Evolutionary conservation across 2,329 filamentous ascomycete species (phyloP), one percentile per base, ranked within the genome.

Genomic region (Truncatella angustata): DNA sequence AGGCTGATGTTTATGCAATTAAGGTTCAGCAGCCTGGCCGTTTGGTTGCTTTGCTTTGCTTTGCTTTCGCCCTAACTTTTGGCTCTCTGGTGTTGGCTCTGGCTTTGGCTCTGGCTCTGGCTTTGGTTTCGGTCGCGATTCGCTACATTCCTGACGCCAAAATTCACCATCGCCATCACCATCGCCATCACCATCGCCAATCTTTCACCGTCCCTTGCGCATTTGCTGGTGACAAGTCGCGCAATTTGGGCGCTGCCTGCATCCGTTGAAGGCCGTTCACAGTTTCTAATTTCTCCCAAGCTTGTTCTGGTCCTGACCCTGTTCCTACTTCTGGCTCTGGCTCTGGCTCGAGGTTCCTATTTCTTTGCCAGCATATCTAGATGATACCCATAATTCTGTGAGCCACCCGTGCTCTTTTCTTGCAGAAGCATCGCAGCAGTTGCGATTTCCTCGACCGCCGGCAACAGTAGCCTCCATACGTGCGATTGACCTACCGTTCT

Each of bases 321-420:
- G 21, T 40, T 40, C 37, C 18, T 18, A 40, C 37, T 44, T 14
- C 28, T 24, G 20, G 16, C 9, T 14, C 9, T 16, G 12, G 21
- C 28, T n/a, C 40, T 16, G 23, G 40, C 40, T 26, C 24, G 23
- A 14, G 40, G 20, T 12, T 24, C 20, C 14, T 23, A n/a, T 44
- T 23, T 44, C 14, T 28, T 44, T 16, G 40, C 40, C 40, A 26
- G 28, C 20, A 44, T 44, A 26, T 44, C 40, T 44, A 44, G 40
- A 44, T 44, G 40, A 44, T 44, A 44, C 40, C 40, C 40, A 44
- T 44, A 44, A 23, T 44, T 44, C 40, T 21, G 20, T 44, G 40
- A 44, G 40, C 40, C 21, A 20, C 40, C 24, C 21, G 40, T 44
- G 40, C 40, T 44, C 40, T 26, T 44, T 28, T 44, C 40, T 14